Percentiles rank a stretch among this genome's conserved stretches.
These are phyloP conservation scores for Bjerkandera adusta DNA, from an alignment of 1,284 basidiomycete genomes.

Conservation along the genomic window DNA sequence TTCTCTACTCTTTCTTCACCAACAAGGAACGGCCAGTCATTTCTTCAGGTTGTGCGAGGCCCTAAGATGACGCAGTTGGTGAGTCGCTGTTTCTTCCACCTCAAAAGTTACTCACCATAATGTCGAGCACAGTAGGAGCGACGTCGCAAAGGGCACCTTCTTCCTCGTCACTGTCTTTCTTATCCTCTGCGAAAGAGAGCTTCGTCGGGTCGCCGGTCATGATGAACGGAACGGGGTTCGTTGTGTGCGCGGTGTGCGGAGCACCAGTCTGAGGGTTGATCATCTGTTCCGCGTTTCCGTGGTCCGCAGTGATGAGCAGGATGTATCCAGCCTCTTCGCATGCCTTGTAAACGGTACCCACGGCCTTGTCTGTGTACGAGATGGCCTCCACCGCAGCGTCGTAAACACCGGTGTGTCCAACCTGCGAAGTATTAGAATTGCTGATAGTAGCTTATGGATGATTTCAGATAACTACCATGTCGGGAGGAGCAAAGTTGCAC, in stretches of 20 bases:
- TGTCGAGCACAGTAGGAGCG: slow-evolving; percentile 79
- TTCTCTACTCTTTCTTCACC: slow-evolving; percentile 13
- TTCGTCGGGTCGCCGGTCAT: slow-evolving; percentile 60
- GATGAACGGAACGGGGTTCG: slow-evolving; percentile 83
- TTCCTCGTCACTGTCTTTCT: slow-evolving; percentile 54
- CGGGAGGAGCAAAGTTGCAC: slow-evolving; percentile 95
- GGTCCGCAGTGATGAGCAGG: slow-evolving; percentile 86
- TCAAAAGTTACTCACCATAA: slow-evolving; percentile 49
- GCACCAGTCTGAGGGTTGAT: slow-evolving; percentile 77
- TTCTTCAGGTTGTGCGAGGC: slow-evolving; percentile 60
- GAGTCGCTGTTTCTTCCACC: neutral
- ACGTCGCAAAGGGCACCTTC: slow-evolving; percentile 83
- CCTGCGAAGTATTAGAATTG: slow-evolving; percentile 35
- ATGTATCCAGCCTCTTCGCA: slow-evolving; percentile 84
- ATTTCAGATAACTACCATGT: slow-evolving; percentile 65
- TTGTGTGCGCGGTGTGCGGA: slow-evolving; percentile 85
- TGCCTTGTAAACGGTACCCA: slow-evolving; percentile 82
- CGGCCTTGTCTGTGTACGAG: slow-evolving; percentile 79
- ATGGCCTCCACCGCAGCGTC: slow-evolving; percentile 88
- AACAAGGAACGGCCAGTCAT: slow-evolving; percentile 59
- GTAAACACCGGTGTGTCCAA: slow-evolving; percentile 87
- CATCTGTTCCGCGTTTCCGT: slow-evolving; percentile 94
- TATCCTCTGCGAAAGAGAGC: slow-evolving; percentile 45
- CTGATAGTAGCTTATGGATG: neutral
- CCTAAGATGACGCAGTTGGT: slow-evolving; percentile 24